Conservation (phyloP, 2,329 filamentous ascomycete genomes). For the Nothopassalora personata region DNA sequence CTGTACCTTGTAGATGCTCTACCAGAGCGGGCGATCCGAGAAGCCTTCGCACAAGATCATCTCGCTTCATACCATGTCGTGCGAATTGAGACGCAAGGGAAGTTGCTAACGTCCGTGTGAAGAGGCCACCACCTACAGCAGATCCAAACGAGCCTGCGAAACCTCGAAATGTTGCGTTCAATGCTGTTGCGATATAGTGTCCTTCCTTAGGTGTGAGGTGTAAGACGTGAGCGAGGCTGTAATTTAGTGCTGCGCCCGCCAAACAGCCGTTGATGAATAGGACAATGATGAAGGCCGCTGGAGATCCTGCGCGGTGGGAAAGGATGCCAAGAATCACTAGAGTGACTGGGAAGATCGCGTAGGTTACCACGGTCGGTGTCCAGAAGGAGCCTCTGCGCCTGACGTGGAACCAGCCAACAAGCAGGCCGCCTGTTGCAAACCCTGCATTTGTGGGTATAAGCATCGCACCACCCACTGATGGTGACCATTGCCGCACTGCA, state of each 20-base stretch:
- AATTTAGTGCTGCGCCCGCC: constrained; percentile 70
- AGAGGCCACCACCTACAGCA: constrained; percentile 72
- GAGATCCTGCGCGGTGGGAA: constrained; percentile 49
- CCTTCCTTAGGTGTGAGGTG: constrained; percentile 62
- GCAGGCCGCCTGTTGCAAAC: constrained; percentile 67
- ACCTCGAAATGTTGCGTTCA: constrained; percentile 73
- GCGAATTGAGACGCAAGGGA: constrained; percentile 56
- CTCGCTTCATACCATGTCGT: constrained; percentile 36
- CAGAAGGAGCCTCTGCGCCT: constrained; percentile 69
- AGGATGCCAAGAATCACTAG: constrained; percentile 54
- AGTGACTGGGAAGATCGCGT: constrained; percentile 57
- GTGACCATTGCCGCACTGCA: constrained; percentile 64
- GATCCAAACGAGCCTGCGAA: constrained; percentile 78
- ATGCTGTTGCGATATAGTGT: constrained; percentile 69
- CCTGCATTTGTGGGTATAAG: constrained; percentile 77
- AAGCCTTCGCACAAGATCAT: constrained; percentile 49
- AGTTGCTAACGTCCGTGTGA: constrained; percentile 56
- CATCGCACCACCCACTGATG: constrained; percentile 66
- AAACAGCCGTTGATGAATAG: constrained; percentile 67
- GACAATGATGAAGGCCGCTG: constrained; percentile 51
- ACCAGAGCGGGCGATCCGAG: constrained; percentile 57
- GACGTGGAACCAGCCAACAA: constrained; percentile 72
- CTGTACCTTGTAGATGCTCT: constrained; percentile 42
- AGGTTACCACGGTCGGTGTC: constrained; percentile 44
- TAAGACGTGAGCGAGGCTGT: constrained; percentile 72